Evolutionary conservation across 805 yeast species (phyloP), one percentile per base, ranked within the genome.

Genomic region (Starmerella apis): DNA sequence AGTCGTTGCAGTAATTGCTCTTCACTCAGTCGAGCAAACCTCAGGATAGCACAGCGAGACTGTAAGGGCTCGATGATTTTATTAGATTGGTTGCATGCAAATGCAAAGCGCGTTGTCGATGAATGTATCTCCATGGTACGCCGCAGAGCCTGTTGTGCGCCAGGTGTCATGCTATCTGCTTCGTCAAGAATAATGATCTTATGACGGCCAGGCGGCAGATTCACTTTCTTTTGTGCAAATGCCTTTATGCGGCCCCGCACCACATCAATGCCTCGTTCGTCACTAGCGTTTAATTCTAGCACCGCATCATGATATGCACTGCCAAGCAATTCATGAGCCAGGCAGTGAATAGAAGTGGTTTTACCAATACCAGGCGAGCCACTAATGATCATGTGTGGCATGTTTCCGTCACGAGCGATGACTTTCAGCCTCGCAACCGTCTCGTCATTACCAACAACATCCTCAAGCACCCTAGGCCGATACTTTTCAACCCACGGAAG

Each of bases 1-100:
- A 92, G 68, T 53, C 95, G 74, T 56, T 78, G 74, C 61, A 88
- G 71, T 1, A 92, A 86, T 65, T 92, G 94, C 55, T 80, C 87
- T 64, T 92, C 96, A 5, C 80, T 73, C 30, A 92, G 71, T 62
- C 83, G 81, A 42, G 82, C 77, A 65, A 83, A 92, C 55, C 97
- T 74, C 63, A 92, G 70, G 50, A 92, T 87, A 2, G 98, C 96
- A 70, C 98, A 92, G 65, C 98, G 80, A 41, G 94, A 83, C 67
- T 92, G 98, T 55, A 92, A 69, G 1, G 98, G 98, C 65, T 92
- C 98, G 58, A 92, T 92, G 66, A 92, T 90, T 66, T 92, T 92
- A 66, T 80, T 83, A 19, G 92, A 81, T 65, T 85, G 95, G 65
- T 92, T 92, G 69, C 98, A 92, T 0, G 97, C 96, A 70, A 92